Base-by-base conservation (phyloP, 495 filamentous ascomycete species). In the Polyplosphaeria fusca region DNA sequence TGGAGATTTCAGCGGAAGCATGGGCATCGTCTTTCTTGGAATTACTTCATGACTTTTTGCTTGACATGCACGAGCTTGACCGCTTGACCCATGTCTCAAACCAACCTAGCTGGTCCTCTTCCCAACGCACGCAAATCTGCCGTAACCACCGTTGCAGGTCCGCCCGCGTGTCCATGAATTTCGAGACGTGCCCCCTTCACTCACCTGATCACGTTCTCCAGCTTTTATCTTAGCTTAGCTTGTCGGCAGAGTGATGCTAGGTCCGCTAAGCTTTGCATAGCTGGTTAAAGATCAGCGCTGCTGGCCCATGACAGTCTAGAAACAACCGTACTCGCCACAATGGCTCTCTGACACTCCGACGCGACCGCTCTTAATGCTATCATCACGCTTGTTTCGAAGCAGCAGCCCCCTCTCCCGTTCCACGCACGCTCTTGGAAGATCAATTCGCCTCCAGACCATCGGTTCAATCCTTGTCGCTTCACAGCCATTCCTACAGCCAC, bases 361-460 rank as follows among this genome's bases (percentile, higher is more conserved):
- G 23, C 49, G 39, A 41, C 5, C n/a, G 5, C 20, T 46, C 39
- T 42, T 26, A 14, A 52, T 44, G 38, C 27, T 20, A 16, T 27
- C 23, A 45, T 52, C 39, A 23, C 20, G 18, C 47, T 30, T 22
- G n/a, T 40, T 43, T 50, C 47, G 45, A 40, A 20, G 22, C 20
- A 9, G 20, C 39, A 50, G 24, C 50, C 44, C 42, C 57, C 41
- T 47, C 20, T 37, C 43, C 25, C 12, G 18, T 23, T 24, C 35
- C 52, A 13, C 25, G 13, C 39, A 48, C 37, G 5, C 11, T 51
- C 48, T 30, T 47, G 61, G 46, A n/a, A 50, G 56, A 60, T 60
- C 61, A 60, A 52, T 60, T 65, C 46, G 56, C 61, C 61, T 52
- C 56, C 50, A 53, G 40, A 25, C 12, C 38, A 26, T 59, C 39